Percentiles rank a stretch among this genome's conserved stretches.
phyloP scores from a whole-genome alignment of 345 rosid species.

The Cochlearia excelsa region DNA sequence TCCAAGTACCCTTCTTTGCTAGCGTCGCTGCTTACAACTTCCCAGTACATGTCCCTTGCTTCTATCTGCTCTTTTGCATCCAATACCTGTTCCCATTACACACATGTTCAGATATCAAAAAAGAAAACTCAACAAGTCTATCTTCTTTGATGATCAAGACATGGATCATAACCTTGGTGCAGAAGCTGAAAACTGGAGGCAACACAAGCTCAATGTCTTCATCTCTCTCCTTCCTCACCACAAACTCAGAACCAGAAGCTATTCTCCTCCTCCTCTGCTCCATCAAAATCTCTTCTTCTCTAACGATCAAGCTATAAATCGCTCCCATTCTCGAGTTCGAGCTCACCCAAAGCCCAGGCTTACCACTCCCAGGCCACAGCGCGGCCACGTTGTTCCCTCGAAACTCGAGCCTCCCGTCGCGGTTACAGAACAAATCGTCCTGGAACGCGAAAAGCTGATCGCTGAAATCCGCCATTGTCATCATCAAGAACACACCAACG shows the following conservation, averaged over 20 bases:
- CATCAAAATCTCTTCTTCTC: constrained; percentile 74
- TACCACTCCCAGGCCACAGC: constrained; percentile 90
- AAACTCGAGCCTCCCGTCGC: constrained; percentile 64
- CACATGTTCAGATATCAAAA: constrained; percentile 6
- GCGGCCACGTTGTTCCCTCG: constrained; percentile 50
- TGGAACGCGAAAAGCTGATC: constrained; percentile 81
- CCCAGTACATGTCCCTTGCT: constrained; percentile 75
- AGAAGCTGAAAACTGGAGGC: constrained; percentile 67
- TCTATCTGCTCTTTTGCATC: constrained; percentile 53
- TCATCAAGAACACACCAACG: constrained; percentile 58
- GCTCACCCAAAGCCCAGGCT: constrained; percentile 85
- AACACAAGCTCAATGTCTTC: constrained; percentile 71
- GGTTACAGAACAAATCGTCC: constrained; percentile 60
- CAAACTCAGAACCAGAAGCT: constrained; percentile 39
- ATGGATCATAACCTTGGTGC: constrained; percentile 40
- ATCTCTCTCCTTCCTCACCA: constrained; percentile 45
- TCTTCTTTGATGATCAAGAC: background rate
- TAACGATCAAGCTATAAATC: constrained; percentile 51
- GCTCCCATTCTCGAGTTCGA: constrained; percentile 83
- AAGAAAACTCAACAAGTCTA: background rate
- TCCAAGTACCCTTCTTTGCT: constrained; percentile 45
- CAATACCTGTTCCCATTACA: constrained; percentile 38
- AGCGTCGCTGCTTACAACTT: constrained; percentile 55
- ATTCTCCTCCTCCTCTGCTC: constrained; percentile 44
- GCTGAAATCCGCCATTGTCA: constrained; percentile 95